Evolutionary conservation across 345 rosid species (phyloP), one percentile per base, ranked within the genome.

Genomic region (Murraya koenigii): DNA sequence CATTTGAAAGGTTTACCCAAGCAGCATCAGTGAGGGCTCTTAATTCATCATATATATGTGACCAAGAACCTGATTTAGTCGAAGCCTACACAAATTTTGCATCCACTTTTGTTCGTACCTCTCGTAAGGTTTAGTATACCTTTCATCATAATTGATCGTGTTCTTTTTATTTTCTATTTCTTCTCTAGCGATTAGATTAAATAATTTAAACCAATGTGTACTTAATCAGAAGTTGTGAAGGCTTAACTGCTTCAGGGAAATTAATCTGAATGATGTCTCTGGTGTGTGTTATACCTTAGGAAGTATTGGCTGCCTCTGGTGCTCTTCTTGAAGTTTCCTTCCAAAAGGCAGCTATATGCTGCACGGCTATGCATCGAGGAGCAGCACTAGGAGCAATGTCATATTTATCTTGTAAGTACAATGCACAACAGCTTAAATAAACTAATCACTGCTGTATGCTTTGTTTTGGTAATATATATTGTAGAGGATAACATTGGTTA

Each of bases 301-400:
- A 92, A 81, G 84, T 90, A 77, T 88, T 95, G 84, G 92, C 91
- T 77, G 86, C 88, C 68, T 92, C 88, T 64, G 98, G 92, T 77
- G 82, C 91, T 25, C 88, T 91, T 79, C 92, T 95, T 75, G 98
- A 95, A 84, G 85, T 86, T 81, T 93, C 98, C 77, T 92, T 95
- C 85, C 98, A 95, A 81, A 95, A 92, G 90, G 98, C 98, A 39
- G 99, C 99, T 72, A 92, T 95, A 84, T 90, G 96, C 85, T 92
- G 97, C 86, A 93, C 98, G 23, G 99, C 98, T n/a, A 95, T 95
- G 98, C 99, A 95, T 82, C 91, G 99, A 69, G 98, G 94, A 75
- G 98, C 99, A 62, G 97, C 99, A 61, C 86, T 95, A 76, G 96
- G 93, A 36, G 98, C 99, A 82, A 90, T 95, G 94, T 95, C 99